These are phyloP conservation scores for Gremmenia infestans DNA, from an alignment of 2,329 filamentous ascomycete genomes.

Conservation along the genomic window DNA sequence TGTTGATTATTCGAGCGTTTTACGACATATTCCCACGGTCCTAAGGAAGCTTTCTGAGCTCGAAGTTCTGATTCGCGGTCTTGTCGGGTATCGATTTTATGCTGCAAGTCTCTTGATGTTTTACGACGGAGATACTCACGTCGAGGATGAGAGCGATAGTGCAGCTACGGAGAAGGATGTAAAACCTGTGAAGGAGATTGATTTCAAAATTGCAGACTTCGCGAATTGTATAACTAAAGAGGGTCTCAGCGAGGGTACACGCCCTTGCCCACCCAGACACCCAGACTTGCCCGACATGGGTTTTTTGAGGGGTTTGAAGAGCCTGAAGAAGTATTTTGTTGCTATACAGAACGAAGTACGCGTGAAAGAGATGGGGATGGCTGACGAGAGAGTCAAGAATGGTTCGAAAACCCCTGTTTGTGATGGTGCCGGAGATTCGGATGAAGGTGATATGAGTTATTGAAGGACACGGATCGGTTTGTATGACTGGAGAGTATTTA, in stretches of 20 bases:
- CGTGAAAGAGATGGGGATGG: constrained; percentile 31
- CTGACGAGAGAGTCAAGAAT: constrained; percentile 1
- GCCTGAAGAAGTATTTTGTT: constrained; percentile 77
- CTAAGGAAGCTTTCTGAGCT: constrained; percentile 77
- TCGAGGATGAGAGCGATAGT: constrained; percentile 41
- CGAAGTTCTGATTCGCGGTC: constrained; percentile 72
- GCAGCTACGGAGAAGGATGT: constrained; percentile 37
- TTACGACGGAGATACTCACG: constrained; percentile 77
- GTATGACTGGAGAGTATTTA: background rate
- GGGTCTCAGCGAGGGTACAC: constrained; percentile 54
- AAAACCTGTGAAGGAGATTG: constrained; percentile 52
- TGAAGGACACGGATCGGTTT: constrained; percentile 9
- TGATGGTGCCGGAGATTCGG: constrained; percentile 8
- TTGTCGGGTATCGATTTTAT: constrained; percentile 90
- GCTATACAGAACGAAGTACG: constrained; percentile 76
- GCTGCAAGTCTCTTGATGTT: constrained; percentile 92
- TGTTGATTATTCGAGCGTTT: constrained; percentile 70
- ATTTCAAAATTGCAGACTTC: constrained; percentile 97
- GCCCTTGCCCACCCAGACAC: constrained; percentile 74
- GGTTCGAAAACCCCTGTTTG: background rate
- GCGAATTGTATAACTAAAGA: constrained; percentile 93
- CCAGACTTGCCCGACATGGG: constrained; percentile 79
- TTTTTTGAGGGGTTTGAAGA: constrained; percentile 79
- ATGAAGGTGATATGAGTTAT: constrained; percentile 26
- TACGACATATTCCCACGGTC: constrained; percentile 82